phyloP scores from a whole-genome alignment of 2,329 filamentous ascomycete genomes.

The Colletotrichum higginsianum region DNA sequence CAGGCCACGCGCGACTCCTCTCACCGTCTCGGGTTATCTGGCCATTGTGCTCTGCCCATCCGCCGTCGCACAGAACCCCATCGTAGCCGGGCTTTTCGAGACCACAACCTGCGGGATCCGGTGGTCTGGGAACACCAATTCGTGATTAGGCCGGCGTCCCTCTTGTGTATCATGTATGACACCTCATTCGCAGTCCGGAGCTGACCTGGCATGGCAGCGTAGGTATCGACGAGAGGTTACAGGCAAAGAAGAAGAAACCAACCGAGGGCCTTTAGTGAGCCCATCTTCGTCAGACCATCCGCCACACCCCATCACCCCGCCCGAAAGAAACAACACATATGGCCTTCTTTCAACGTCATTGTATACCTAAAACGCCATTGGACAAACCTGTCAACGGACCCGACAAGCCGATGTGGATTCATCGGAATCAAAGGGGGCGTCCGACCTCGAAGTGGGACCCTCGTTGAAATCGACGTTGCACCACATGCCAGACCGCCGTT shows the following conservation, averaged over 20 bases:
- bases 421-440: constrained; percentile 9
- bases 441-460: constrained; percentile 6
- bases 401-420: constrained; percentile 16
- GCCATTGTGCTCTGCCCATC: background rate
- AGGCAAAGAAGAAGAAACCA: constrained; percentile 25
- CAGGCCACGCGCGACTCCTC: constrained; percentile 20
- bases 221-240: constrained; percentile 26
- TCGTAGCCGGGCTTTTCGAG: constrained; percentile 16
- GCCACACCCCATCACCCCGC: constrained; percentile 15
- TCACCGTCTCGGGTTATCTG: constrained; percentile 8
- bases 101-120: constrained; percentile 37
- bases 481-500: constrained; percentile 40
- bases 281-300: constrained; percentile 15
- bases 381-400: constrained; percentile 5
- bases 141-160: constrained; percentile 39
- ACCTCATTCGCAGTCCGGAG: constrained; percentile 17
- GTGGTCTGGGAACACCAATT: constrained; percentile 39
- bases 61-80: constrained; percentile 14
- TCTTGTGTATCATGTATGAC: constrained; percentile 26
- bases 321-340: constrained; percentile 25
- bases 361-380: background rate
- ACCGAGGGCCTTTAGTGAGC: constrained; percentile 27
- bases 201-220: constrained; percentile 20
- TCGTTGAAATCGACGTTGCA: constrained; percentile 26
- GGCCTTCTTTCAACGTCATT: constrained; percentile 42